Base-by-base conservation (phyloP, 2,329 filamentous ascomycete genomes). In the Elsinoe australis region DNA sequence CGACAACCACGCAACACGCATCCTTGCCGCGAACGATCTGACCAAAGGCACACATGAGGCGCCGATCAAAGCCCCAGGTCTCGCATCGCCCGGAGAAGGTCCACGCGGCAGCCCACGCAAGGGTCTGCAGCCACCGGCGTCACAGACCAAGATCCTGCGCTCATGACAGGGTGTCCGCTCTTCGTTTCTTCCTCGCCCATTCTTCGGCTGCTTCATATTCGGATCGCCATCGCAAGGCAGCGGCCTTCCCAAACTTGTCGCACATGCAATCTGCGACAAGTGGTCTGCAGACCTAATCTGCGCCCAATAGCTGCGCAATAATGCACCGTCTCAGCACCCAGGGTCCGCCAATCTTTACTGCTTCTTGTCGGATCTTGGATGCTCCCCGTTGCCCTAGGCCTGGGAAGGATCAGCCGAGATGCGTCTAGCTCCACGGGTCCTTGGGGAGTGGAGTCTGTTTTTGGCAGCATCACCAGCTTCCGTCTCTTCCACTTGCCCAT, bases 361-460 rank as follows among this genome's bases (percentile, higher is more conserved):
- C n/a, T n/a, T n/a, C n/a, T n/a, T n/a, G n/a, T n/a, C n/a, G n/a
- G 28, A 44, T 44, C 39, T 44, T 44, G 39, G 39, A 29, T 29
- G 6, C 26, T 32, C 39, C 14, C 39, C 12, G 10, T 44, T 15
- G 39, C 39, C 10, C 6, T 17, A 19, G 24, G 7, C n/a, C 3
- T 24, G n/a, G 39, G 39, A 44, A 44, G 39, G 39, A 44, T 31
- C 24, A 44, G 39, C 39, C 39, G 39, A 28, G 24, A 31, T 17
- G 22, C 14, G 24, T 42, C 19, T 29, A 12, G 26, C 12, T 6
- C 26, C 26, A 29, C n/a, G n/a, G 26, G 12, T 29, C 26, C 26
- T 29, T 29, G 12, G 26, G 26, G 26, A 14, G 38, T 28, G 22
- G 26, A 15, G 9, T 17, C 39, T 44, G 39, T 44, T 44, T 44